Evolutionary conservation across 345 rosid genomes (phyloP).

Genomic region (Microcos paniculata): DNA sequence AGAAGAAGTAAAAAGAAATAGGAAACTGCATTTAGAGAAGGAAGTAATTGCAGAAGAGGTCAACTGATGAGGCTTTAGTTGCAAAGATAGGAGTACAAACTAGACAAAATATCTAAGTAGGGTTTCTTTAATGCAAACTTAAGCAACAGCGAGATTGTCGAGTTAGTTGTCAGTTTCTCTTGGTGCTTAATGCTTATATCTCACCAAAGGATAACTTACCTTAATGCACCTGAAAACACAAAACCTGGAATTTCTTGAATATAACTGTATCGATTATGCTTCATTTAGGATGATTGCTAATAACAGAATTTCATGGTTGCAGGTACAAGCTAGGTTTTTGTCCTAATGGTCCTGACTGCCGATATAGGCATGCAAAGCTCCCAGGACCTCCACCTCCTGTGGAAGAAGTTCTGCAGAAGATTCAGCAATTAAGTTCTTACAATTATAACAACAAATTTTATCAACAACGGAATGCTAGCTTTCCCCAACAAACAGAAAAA

Average conservation of each 20-base stretch:
- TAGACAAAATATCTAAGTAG: not conserved
- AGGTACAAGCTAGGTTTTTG: conserved; percentile 99
- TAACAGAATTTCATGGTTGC: conserved; percentile 13
- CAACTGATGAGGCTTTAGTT: not conserved
- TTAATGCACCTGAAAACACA: not conserved
- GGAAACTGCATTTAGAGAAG: not conserved
- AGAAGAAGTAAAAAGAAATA: not conserved
- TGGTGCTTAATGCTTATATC: too few species aligned
- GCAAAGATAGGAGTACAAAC: not conserved
- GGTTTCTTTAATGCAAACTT: not conserved
- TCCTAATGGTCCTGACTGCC: conserved; percentile 97
- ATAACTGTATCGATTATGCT: not conserved
- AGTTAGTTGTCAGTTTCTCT: not conserved
- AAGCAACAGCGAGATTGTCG: not conserved
- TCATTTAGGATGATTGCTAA: not conserved
- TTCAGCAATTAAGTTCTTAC: conserved; percentile 79
- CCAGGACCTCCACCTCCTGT: conserved; percentile 97
- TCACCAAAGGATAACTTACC: not conserved
- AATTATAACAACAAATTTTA: conserved; percentile 66
- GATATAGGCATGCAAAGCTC: conserved; percentile 90
- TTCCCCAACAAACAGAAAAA: conserved; percentile 63
- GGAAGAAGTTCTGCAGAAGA: conserved; percentile 94
- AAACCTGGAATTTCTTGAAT: not conserved
- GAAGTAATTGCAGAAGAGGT: not conserved
- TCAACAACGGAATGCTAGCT: conserved; percentile 60